Conservation (phyloP, 176 grass and related monocot species). For the Saccharum spontaneum region DNA sequence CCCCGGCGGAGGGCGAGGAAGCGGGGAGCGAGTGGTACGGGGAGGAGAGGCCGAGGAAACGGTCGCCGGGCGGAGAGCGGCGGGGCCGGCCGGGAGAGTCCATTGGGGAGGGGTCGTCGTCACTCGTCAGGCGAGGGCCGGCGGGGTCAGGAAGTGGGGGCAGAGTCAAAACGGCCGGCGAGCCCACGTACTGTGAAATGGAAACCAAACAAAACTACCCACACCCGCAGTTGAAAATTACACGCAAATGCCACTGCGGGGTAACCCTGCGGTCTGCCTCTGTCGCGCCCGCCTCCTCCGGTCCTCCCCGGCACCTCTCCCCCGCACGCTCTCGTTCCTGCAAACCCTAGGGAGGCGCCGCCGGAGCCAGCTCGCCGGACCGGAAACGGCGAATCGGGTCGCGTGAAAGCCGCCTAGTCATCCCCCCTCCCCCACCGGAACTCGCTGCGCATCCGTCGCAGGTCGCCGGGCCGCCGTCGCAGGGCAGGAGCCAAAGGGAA, state of each 20-base stretch:
- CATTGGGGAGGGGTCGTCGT: background rate
- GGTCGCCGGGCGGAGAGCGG: slow-evolving; percentile 34
- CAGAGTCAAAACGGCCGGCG: background rate
- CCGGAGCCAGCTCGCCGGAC: background rate
- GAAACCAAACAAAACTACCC: background rate
- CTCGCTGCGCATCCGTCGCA: background rate
- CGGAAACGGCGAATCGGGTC: background rate
- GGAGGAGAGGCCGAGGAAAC: slow-evolving; percentile 36
- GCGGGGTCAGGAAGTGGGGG: slow-evolving; percentile 23
- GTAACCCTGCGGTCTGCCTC: no score
- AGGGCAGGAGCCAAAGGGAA: background rate
- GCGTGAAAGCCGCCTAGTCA: background rate
- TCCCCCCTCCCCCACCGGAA: background rate
- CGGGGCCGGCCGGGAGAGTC: slow-evolving; percentile 24
- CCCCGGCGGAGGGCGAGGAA: background rate
- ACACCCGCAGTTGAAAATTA: background rate
- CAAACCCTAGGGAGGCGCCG: background rate
- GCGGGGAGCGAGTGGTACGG: background rate
- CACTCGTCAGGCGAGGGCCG: slow-evolving; percentile 1
- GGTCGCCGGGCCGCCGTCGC: background rate
- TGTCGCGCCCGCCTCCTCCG: no score
- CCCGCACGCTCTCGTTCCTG: background rate
- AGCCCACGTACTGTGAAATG: background rate
- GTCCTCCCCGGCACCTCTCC: no score
- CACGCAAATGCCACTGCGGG: background rate